These are phyloP conservation scores for Monosporascus cannonballus DNA, from an alignment of 2,329 filamentous ascomycete genomes.

Conservation along the genomic window DNA sequence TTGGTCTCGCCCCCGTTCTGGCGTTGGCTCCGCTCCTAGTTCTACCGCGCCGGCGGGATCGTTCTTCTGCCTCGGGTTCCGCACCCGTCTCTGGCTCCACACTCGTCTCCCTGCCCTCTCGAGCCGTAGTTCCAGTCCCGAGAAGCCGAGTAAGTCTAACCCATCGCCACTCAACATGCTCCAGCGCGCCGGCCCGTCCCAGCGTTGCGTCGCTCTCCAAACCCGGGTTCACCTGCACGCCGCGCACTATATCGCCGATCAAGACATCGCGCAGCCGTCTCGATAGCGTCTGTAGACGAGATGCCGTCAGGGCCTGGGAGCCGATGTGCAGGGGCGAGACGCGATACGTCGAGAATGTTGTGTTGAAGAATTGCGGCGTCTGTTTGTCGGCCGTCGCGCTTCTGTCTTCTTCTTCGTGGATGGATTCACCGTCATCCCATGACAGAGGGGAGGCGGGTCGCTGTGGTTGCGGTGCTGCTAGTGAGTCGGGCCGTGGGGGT, in stretches of 20 bases:
- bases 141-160: constrained; percentile 27
- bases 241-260: constrained; percentile 54
- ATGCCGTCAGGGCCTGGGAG: constrained; percentile 27
- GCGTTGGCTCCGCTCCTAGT: background rate
- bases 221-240: constrained; percentile 46
- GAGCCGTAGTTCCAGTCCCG: constrained; percentile 8
- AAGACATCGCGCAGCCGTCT: constrained; percentile 47
- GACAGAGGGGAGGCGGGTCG: constrained; percentile 2
- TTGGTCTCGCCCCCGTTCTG: background rate
- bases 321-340: constrained; percentile 48
- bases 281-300: constrained; percentile 37
- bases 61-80: constrained; percentile 4
- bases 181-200: constrained; percentile 36
- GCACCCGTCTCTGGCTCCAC: constrained; percentile 7
- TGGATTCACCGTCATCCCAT: background rate
- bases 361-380: constrained; percentile 46
- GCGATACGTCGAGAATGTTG: constrained; percentile 51
- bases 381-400: constrained; percentile 2
- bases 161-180: constrained; percentile 43
- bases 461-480: background rate
- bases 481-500: background rate
- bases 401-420: constrained; percentile 1
- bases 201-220: constrained; percentile 30
- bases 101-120: constrained; percentile 6
- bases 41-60: background rate